phyloP scores from a whole-genome alignment of 129 eudicot species.

The Saussurea involucrata region DNA sequence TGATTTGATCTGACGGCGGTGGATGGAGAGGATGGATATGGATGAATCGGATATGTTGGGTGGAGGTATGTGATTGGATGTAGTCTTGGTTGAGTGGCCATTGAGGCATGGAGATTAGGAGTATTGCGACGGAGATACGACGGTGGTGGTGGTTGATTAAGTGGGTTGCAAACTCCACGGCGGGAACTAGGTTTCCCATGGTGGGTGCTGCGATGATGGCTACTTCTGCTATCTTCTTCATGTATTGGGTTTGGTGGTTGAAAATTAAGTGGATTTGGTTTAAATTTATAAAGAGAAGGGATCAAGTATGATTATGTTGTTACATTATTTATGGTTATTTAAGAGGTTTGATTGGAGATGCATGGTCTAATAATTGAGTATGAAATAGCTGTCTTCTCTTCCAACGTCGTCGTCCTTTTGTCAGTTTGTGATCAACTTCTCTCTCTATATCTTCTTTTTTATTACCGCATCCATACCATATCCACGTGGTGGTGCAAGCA shows the following conservation, averaged over 20 bases:
- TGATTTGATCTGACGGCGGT: background rate
- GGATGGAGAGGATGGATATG: slow-evolving; percentile 1
- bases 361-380: too few relatives aligned
- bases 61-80: slow-evolving; percentile 8
- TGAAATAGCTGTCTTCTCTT: too few relatives aligned
- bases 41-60: background rate
- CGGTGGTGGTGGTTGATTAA: slow-evolving; percentile 3
- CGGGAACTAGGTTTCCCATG: slow-evolving; percentile 24
- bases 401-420: too few relatives aligned
- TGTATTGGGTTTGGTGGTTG: background rate
- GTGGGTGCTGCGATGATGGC: slow-evolving; percentile 12
- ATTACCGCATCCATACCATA: too few relatives aligned
- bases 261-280: too few relatives aligned
- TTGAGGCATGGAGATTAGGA: slow-evolving; percentile 8
- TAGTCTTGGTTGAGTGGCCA: slow-evolving; percentile 9
- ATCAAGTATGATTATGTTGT: too few relatives aligned
- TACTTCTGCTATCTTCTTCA: background rate
- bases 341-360: too few relatives aligned
- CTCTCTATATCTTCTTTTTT: too few relatives aligned
- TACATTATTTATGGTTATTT: too few relatives aligned
- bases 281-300: too few relatives aligned
- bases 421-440: too few relatives aligned
- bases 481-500: too few relatives aligned
- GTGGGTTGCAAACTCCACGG: slow-evolving; percentile 26
- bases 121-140: slow-evolving; percentile 5